A percentile compares a stretch with the other conserved stretches of the same genome.
Conservation (phyloP, 352 stramenopile species). For the Globisporangium carolinianum region DNA sequence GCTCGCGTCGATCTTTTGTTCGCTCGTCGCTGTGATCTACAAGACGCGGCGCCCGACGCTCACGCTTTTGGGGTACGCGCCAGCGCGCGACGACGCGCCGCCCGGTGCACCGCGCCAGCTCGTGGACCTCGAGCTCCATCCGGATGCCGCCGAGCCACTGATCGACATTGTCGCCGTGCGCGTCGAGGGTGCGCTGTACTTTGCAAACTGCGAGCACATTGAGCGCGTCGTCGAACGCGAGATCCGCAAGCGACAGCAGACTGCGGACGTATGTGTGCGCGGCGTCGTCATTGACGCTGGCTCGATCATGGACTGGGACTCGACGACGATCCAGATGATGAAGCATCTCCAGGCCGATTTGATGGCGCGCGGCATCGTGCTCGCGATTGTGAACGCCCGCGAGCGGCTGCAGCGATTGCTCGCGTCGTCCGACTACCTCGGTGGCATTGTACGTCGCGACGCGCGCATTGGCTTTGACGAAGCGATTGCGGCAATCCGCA, state of each 20-base stretch:
- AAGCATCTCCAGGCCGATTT: conserved; percentile 69
- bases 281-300: conserved; percentile 67
- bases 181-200: conserved; percentile 51
- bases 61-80: conserved; percentile 25
- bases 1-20: conserved; percentile 49
- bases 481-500: conserved; percentile 54
- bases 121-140: conserved; percentile 40
- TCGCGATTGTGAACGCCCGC: conserved; percentile 74
- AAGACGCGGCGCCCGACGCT: conserved; percentile 44
- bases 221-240: conserved; percentile 43
- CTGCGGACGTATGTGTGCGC: conserved; percentile 29
- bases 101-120: conserved; percentile 26
- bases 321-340: conserved; percentile 84
- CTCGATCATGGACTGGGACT: conserved; percentile 82
- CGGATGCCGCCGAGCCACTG: conserved; percentile 28
- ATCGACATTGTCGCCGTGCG: conserved; percentile 41
- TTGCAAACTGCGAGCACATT: conserved; percentile 60
- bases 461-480: conserved; percentile 57
- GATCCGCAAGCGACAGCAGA: conserved; percentile 33
- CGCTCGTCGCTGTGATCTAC: conserved; percentile 47
- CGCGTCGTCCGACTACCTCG: conserved; percentile 54
- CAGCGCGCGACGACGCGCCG: conserved; percentile 20
- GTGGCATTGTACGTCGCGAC: conserved; percentile 51
- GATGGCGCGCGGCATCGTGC: conserved; percentile 40
- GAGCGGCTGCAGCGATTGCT: conserved; percentile 60